Evolutionary conservation across 225 moss, liverwort and hornwort genomes (phyloP).

Genomic region (Asterella californica): DNA sequence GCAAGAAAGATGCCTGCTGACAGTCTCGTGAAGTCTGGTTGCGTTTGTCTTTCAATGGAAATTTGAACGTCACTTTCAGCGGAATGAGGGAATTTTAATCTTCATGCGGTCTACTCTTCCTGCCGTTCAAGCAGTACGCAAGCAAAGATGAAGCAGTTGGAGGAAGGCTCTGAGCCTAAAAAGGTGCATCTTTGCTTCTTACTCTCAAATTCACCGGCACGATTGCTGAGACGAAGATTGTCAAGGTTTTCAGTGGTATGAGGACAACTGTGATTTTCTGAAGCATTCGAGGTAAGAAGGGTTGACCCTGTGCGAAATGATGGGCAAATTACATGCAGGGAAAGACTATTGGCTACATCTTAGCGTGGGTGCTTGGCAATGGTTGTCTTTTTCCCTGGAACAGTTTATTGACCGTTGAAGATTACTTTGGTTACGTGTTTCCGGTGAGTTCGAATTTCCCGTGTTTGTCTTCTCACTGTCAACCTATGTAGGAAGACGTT

Average conservation of each 20-base stretch:
- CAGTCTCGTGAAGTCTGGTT: not conserved
- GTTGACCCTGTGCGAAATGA: not conserved
- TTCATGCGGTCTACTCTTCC: not conserved
- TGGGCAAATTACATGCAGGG: constrained; percentile 46
- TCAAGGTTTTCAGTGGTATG: not conserved
- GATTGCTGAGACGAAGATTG: not conserved
- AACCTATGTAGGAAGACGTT: not conserved
- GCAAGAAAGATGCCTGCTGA: not conserved
- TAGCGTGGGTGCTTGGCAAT: constrained; percentile 89
- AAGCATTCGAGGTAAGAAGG: not conserved
- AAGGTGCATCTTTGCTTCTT: constrained; percentile 1
- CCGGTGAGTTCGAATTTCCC: constrained; percentile 41
- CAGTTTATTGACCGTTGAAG: constrained; percentile 76
- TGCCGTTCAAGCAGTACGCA: not conserved
- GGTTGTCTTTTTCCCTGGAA: constrained; percentile 91
- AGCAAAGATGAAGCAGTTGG: not conserved
- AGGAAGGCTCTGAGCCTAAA: not conserved
- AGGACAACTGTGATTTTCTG: not conserved
- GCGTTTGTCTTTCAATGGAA: not conserved
- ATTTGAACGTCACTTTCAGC: not conserved
- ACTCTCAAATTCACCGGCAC: not conserved
- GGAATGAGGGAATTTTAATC: too few relatives aligned
- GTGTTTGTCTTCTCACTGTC: too few relatives aligned
- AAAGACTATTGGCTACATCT: constrained; percentile 54
- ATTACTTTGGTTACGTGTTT: constrained; percentile 66